Evolutionary conservation across 2,329 filamentous ascomycete genomes (phyloP).

Genomic region (Fusarium buharicum): DNA sequence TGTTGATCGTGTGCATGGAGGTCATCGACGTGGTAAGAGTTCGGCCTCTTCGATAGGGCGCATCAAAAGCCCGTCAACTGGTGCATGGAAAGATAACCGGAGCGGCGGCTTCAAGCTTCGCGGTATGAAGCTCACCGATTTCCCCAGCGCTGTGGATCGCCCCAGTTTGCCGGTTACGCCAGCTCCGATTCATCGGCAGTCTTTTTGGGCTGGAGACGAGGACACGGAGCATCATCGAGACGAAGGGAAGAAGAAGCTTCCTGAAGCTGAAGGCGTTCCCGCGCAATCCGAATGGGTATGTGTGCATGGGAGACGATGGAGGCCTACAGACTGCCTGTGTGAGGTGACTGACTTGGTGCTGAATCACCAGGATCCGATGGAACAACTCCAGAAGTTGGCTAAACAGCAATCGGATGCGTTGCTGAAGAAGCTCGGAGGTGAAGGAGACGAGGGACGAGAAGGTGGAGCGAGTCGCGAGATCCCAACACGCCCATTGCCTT

Average conservation of each 20-base stretch:
- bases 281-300: slow-evolving; percentile 94
- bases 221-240: slow-evolving; percentile 53
- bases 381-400: slow-evolving; percentile 75
- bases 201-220: slow-evolving; percentile 69
- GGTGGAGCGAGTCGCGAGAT: slow-evolving; percentile 54
- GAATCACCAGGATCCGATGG: slow-evolving; percentile 72
- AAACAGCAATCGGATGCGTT: slow-evolving; percentile 72
- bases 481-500: slow-evolving; percentile 62
- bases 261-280: slow-evolving; percentile 83
- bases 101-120: slow-evolving; percentile 21
- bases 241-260: slow-evolving; percentile 70
- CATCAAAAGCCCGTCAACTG: slow-evolving; percentile 31
- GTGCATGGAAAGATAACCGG: slow-evolving; percentile 20
- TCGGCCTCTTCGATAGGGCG: slow-evolving; percentile 40
- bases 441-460: slow-evolving; percentile 41
- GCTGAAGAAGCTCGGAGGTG: slow-evolving; percentile 61
- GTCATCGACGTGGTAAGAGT: slow-evolving; percentile 59
- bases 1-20: slow-evolving; percentile 79
- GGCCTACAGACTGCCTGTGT: slow-evolving; percentile 64
- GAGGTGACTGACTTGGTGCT: slow-evolving; percentile 64
- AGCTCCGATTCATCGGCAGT: slow-evolving; percentile 76
- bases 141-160: slow-evolving; percentile 82
- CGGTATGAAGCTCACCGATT: slow-evolving; percentile 81
- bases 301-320: slow-evolving; percentile 66
- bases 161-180: slow-evolving; percentile 92